These are phyloP conservation scores for Trichoderma arundinaceum DNA, from an alignment of 2,329 filamentous ascomycete species.

Conservation along the genomic window DNA sequence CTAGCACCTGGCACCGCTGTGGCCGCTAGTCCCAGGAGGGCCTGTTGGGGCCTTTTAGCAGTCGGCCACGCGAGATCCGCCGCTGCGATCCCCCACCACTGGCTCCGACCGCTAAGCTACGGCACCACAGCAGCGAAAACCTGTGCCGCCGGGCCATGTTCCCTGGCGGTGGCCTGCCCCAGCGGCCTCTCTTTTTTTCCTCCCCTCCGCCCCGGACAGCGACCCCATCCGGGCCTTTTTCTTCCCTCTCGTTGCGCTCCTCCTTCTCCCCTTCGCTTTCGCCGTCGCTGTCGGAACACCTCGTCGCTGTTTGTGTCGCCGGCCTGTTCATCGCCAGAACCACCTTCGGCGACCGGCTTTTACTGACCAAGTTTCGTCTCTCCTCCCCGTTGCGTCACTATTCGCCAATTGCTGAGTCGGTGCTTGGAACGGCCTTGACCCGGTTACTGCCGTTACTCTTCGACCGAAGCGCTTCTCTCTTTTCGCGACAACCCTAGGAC, in stretches of 20 bases:
- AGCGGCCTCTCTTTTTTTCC: slow-evolving; percentile 5
- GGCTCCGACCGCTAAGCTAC: slow-evolving; percentile 15
- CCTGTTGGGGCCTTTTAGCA: not conserved
- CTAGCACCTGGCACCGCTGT: slow-evolving; percentile 20
- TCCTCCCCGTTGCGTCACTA: slow-evolving; percentile 26
- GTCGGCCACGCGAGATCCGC: slow-evolving; percentile 31
- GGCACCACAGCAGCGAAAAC: slow-evolving; percentile 12
- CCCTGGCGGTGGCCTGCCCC: slow-evolving; percentile 9
- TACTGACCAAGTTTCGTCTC: not conserved
- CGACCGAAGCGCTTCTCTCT: slow-evolving; percentile 10
- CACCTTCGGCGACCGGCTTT: not conserved
- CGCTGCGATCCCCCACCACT: slow-evolving; percentile 29
- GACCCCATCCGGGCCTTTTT: slow-evolving; percentile 24
- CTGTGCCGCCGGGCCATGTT: slow-evolving; percentile 19
- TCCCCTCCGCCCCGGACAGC: slow-evolving; percentile 14
- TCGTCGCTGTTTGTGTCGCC: not conserved
- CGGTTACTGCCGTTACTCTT: slow-evolving; percentile 25
- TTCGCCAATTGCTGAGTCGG: slow-evolving; percentile 29
- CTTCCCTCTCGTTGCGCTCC: slow-evolving; percentile 7
- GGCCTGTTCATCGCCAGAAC: not conserved
- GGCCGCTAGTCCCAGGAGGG: not conserved
- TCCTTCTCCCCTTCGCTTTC: not conserved
- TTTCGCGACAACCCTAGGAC: slow-evolving; percentile 8
- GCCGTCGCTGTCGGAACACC: not conserved
- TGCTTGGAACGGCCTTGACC: slow-evolving; percentile 3